Evolutionary conservation across 73 alveolate genomes (phyloP), one percentile per base, ranked within the genome.

Genomic region (Loxodes magnus): DNA sequence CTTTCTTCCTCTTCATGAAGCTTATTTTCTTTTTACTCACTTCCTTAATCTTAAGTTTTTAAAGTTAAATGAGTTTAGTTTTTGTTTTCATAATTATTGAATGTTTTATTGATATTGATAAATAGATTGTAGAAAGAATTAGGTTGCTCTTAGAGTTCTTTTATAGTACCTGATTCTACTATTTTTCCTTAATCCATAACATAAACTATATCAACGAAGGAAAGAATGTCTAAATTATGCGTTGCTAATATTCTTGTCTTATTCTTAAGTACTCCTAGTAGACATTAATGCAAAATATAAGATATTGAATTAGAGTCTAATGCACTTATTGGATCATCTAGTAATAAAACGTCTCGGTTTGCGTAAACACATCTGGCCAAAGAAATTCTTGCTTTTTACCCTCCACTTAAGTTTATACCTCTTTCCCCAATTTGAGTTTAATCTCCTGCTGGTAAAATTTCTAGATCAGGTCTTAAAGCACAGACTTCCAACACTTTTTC

Each of bases 311-410:
- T 51, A 12, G 88, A 76, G 55, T 87, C 97, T 35, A 87, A 71
- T 9, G 97, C 89, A 19, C 87, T 57, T 14, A 87, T 42, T 4
- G 92, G 92, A 66, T 87, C 97, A 72, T 87, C 97, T 52, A 87
- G 50, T 29, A 87, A 63, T 28, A 59, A 36, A 21, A 82, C 77
- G 34, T 81, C 92, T 16, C 55, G 27, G 20, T 6, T 19, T 6
- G 69, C 35, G 43, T 74, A 74, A 21, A 57, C 67, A 30, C 77
- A 73, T 41, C 88, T 42, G 1, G 88, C 88, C 14, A 74, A 16
- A 25, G 65, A 20, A 1, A 74, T 26, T 27, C 88, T 21, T 5
- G 88, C 83, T 48, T 74, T 74, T 53, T 74, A 71, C 29, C 88
- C 88, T 27, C 88, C 88, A 26, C 71, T 38, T 21, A 74, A 51